Conservation (phyloP, 1,284 basidiomycete species). For the Wallemia ichthyophaga region DNA sequence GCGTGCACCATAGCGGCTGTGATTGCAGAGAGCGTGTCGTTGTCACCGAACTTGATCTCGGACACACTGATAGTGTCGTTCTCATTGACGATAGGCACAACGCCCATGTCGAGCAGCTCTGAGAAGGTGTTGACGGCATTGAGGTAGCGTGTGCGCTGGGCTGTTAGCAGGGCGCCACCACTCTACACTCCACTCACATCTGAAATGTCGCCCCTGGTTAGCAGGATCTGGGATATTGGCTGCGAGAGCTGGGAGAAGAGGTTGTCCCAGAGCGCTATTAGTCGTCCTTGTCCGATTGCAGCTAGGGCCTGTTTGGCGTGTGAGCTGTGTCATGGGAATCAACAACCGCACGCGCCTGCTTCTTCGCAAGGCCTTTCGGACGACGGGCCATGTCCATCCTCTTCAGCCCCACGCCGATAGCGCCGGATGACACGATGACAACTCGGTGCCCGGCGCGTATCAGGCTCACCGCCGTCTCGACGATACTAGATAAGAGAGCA, state of each 20-base stretch:
- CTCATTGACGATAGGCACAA: constrained; percentile 83
- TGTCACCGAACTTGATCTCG: constrained; percentile 99
- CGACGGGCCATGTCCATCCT: constrained; percentile 55
- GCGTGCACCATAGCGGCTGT: constrained; percentile 90
- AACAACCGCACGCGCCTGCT: constrained; percentile 30
- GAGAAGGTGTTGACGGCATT: constrained; percentile 82
- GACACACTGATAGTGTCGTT: constrained; percentile 87
- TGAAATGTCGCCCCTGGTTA: constrained; percentile 84
- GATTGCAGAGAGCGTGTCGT: constrained; percentile 89
- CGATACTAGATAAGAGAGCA: constrained; percentile 63
- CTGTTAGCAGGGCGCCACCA: background rate
- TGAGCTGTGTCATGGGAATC: background rate
- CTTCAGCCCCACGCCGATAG: constrained; percentile 76
- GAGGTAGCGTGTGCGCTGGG: constrained; percentile 62
- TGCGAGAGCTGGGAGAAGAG: constrained; percentile 76
- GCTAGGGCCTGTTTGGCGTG: constrained; percentile 39
- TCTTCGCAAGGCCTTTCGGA: constrained; percentile 60
- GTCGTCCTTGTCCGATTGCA: constrained; percentile 77
- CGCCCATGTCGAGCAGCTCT: constrained; percentile 60
- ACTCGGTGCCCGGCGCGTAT: constrained; percentile 62
- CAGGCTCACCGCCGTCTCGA: constrained; percentile 62
- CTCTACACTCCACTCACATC: constrained; percentile 33
- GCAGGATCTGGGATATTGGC: constrained; percentile 75
- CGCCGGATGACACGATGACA: constrained; percentile 80
- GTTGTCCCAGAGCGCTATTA: constrained; percentile 92